Conservation (phyloP, 768 basidiomycete species). For the Boletus huronensis region DNA sequence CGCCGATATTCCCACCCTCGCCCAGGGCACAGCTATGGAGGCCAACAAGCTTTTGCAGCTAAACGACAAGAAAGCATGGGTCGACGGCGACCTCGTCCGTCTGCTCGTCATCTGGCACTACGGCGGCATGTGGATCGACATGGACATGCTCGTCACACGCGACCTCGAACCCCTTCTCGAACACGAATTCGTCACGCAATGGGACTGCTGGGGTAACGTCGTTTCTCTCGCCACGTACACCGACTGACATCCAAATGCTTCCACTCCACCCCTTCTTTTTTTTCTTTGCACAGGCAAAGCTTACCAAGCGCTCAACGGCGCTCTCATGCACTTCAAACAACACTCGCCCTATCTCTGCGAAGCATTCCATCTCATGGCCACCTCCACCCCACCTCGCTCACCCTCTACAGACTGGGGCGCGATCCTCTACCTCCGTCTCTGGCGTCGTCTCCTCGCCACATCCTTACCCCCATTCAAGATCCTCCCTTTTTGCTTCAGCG, state of each 20-base stretch:
- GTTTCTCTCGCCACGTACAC: neutral
- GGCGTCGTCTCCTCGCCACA: slow-evolving; percentile 73
- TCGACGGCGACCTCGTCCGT: slow-evolving; percentile 91
- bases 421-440: slow-evolving; percentile 84
- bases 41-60: slow-evolving; percentile 56
- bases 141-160: slow-evolving; percentile 90
- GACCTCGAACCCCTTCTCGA: slow-evolving; percentile 83
- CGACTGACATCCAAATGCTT: slow-evolving; percentile 1
- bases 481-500: slow-evolving; percentile 92
- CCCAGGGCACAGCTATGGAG: slow-evolving; percentile 73
- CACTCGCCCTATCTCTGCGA: slow-evolving; percentile 96
- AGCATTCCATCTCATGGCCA: slow-evolving; percentile 87
- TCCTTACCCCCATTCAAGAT: slow-evolving; percentile 85
- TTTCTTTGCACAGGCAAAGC: slow-evolving; percentile 50
- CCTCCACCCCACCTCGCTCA: slow-evolving; percentile 66
- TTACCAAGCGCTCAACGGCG: slow-evolving; percentile 84
- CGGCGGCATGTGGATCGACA: slow-evolving; percentile 96
- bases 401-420: slow-evolving; percentile 94
- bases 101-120: slow-evolving; percentile 82
- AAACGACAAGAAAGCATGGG: slow-evolving; percentile 80
- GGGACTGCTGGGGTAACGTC: slow-evolving; percentile 90
- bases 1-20: slow-evolving; percentile 65
- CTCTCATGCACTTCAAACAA: slow-evolving; percentile 87
- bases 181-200: slow-evolving; percentile 95
- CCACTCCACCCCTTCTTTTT: neutral